Evolutionary conservation across 2,329 filamentous ascomycete genomes (phyloP), one percentile per base, ranked within the genome.

Genomic region (Diaporthe vaccinii): DNA sequence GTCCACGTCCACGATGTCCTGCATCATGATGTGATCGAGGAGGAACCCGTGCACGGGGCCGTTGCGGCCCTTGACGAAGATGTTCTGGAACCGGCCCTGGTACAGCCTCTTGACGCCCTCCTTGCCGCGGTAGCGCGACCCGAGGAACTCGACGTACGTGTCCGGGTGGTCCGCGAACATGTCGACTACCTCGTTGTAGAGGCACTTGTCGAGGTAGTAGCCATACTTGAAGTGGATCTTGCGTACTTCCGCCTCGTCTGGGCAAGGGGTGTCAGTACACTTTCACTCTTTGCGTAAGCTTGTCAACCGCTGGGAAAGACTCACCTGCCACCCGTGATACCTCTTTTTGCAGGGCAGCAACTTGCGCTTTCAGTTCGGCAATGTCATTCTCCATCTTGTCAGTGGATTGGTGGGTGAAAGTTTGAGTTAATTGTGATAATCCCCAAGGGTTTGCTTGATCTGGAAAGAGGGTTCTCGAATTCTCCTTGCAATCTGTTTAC

Each of bases 191-290:
- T 90, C 87, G 77, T 89, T 85, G 81, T 90, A 91, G 1, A 91
- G 83, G 76, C 89, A 91, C 77, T 91, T 91, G 82, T 91, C 89
- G 36, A 91, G 83, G 79, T 90, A 91, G 80, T 91, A 90, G 36
- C 89, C 89, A 80, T 90, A 91, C 76, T 88, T 90, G 83, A 88
- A 89, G 79, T 90, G 89, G 4, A 87, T 84, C 79, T 89, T 90
- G 74, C 87, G 86, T 62, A 90, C 85, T 77, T 90, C 87, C 49
- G 87, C 86, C 79, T 90, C 87, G 74, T 89, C 88, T 88, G 71
- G 8, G 12, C 14, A 9, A 22, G 17, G 31, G 6, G 9, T 20
- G 44, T 74, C 41, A 78, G 76, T 4, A 57, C 7, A 15, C 22
- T 25, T 2, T 4, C 4, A 31, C 9, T 28, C 9, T 1, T 8